Evolutionary conservation across 2,329 filamentous ascomycete genomes (phyloP).

Genomic region (Saccharata proteae): DNA sequence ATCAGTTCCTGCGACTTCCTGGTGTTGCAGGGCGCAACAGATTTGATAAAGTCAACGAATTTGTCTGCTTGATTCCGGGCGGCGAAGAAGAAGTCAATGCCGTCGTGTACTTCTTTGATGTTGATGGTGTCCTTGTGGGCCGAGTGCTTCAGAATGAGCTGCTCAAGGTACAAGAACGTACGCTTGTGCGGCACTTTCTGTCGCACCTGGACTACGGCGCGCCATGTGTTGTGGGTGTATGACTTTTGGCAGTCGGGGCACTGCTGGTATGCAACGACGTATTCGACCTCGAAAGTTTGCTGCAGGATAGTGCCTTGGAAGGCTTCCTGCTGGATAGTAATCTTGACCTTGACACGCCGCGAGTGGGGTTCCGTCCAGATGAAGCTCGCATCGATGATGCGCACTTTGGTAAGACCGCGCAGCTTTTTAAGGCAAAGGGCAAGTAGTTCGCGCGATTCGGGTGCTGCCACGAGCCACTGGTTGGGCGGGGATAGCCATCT

Average conservation of each 20-base stretch:
- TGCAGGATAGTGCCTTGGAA: conserved; percentile 62
- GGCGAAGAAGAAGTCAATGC: conserved; percentile 90
- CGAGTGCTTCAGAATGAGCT: conserved; percentile 87
- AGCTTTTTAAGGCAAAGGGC: conserved; percentile 85
- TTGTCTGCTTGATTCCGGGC: conserved; percentile 83
- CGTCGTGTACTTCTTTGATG: conserved; percentile 93
- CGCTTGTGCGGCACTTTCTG: conserved; percentile 97
- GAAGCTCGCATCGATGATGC: conserved; percentile 91
- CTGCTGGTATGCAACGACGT: conserved; percentile 80
- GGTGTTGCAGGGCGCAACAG: conserved; percentile 62
- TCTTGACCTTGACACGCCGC: conserved; percentile 80
- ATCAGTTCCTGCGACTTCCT: conserved; percentile 91
- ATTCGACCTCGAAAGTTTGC: conserved; percentile 91
- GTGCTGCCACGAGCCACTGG: conserved; percentile 74
- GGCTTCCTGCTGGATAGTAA: conserved; percentile 73
- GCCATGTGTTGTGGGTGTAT: conserved; percentile 93
- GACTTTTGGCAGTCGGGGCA: conserved; percentile 93
- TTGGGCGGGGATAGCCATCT: conserved; percentile 73
- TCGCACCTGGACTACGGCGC: conserved; percentile 83
- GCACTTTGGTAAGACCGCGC: conserved; percentile 72
- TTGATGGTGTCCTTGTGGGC: conserved; percentile 92
- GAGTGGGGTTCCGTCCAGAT: conserved; percentile 99
- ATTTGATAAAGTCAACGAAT: conserved; percentile 81
- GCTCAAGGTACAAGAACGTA: conserved; percentile 72
- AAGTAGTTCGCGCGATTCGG: conserved; percentile 83